phyloP scores from a whole-genome alignment of 495 filamentous ascomycete species.

The Poronia punctata region DNA sequence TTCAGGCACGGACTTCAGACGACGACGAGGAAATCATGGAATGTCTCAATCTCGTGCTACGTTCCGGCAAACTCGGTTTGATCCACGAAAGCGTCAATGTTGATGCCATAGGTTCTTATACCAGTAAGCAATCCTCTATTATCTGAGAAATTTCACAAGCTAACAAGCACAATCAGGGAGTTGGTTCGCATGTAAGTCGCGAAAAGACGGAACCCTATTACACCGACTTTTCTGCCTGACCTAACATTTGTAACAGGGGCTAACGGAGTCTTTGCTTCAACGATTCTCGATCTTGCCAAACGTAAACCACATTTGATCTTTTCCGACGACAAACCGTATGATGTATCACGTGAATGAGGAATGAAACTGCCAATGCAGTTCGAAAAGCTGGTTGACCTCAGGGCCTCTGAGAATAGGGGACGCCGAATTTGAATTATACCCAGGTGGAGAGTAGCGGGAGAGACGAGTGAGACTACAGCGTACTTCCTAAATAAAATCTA shows the following conservation, averaged over 20 bases:
- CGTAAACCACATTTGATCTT: conserved; percentile 87
- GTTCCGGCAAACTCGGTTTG: conserved; percentile 66
- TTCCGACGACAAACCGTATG: conserved; percentile 10
- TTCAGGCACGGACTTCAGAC: conserved; percentile 86
- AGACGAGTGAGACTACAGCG: too few relatives aligned
- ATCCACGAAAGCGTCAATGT: conserved; percentile 93
- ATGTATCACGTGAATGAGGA: conserved; percentile 3
- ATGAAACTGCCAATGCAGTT: not conserved
- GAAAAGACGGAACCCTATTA: too few relatives aligned
- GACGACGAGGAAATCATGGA: conserved; percentile 75
- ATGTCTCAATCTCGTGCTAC: conserved; percentile 64
- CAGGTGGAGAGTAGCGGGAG: too few relatives aligned
- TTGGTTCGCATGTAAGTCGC: conserved; percentile 78
- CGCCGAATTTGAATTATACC: too few relatives aligned
- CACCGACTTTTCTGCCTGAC: too few relatives aligned
- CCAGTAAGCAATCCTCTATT: conserved; percentile 45
- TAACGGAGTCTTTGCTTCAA: conserved; percentile 92
- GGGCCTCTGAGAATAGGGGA: too few relatives aligned
- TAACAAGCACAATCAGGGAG: conserved; percentile 47
- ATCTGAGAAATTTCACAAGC: not conserved
- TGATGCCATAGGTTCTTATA: conserved; percentile 64
- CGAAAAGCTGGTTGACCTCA: too few relatives aligned
- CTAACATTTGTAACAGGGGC: conserved; percentile 47
- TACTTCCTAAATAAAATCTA: too few relatives aligned
- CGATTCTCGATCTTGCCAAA: conserved; percentile 79